Evolutionary conservation across 257 asterid genomes (phyloP), one percentile per base, ranked within the genome.

Genomic region (Solanum chilense): DNA sequence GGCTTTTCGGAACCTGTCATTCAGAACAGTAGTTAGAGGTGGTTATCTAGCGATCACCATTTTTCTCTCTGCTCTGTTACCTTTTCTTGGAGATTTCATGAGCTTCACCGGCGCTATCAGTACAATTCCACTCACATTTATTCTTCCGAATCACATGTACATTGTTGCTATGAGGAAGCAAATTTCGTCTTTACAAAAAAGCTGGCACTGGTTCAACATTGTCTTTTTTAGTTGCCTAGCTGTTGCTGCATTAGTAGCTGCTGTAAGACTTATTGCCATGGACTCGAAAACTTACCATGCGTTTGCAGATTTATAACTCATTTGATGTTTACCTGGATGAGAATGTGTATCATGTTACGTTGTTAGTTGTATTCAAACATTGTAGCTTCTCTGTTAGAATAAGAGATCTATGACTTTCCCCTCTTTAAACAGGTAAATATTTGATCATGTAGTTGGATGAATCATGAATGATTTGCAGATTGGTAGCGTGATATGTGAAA

Each of bases 21-120:
- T 97, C 93, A 88, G 99, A 83, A 21, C 94, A 37, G 23, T 87
- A 1, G 98, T 97, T 64, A 90, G 99, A 86, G 99, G 98, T 0
- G 96, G 99, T 37, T 97, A 97, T 85, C 70, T 97, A 12, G 97
- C 90, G 0, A 41, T 93, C 35, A 97, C 94, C 15, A 90, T 98
- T 1, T 92, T 97, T n/a, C 92, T 95, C 7, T 89, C 99, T 1
- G 98, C 99, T 13, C 11, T 97, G 92, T 90, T 97, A 74, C 99
- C 99, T 14, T 97, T 66, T 66, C 73, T 66, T 25, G 73, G 73
- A n/a, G 73, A 66, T 66, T 66, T 66, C 33, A 66, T 97, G 99
- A 97, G 98, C 93, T 94, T 97, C 3, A 97, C 99, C 1, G 99
- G 99, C 23, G 98, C 99, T n/a, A 77, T 95, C 60, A 94, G 98